Percentiles rank a stretch among this genome's conserved stretches.
phyloP scores from a whole-genome alignment of 2,329 filamentous ascomycete genomes.

The Calonectria naviculata region DNA sequence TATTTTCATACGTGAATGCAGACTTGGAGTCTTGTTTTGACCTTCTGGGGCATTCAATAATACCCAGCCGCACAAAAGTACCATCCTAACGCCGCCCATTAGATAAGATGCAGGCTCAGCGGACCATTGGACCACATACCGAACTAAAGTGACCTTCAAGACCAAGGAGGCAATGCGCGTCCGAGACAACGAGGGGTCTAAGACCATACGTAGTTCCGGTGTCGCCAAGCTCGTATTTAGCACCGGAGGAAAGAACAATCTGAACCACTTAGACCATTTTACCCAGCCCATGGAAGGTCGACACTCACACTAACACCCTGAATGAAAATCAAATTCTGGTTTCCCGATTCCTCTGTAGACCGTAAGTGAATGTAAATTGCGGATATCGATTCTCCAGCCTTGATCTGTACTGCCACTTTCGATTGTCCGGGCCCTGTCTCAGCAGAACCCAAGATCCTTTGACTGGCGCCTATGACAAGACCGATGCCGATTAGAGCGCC shows the following conservation, averaged over 20 bases:
- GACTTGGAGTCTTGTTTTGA: background rate
- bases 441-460: background rate
- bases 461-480: background rate
- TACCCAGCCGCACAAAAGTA: background rate
- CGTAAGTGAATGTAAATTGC: background rate
- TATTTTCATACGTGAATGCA: background rate
- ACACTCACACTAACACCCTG: background rate
- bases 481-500: slow-evolving; percentile 2
- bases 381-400: background rate
- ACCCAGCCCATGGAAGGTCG: background rate
- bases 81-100: slow-evolving; percentile 1
- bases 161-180: background rate
- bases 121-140: background rate
- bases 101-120: background rate
- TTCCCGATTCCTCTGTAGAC: too few relatives aligned
- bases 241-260: background rate
- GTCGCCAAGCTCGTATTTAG: background rate
- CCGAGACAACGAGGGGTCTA: background rate
- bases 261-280: background rate
- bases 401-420: background rate
- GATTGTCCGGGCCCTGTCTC: background rate
- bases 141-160: background rate
- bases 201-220: background rate
- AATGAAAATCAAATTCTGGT: background rate
- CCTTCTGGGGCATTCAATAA: background rate